Evolutionary conservation across 176 grass and related monocot genomes (phyloP), one percentile per base, ranked within the genome.

Genomic region (Hordeum marinum): DNA sequence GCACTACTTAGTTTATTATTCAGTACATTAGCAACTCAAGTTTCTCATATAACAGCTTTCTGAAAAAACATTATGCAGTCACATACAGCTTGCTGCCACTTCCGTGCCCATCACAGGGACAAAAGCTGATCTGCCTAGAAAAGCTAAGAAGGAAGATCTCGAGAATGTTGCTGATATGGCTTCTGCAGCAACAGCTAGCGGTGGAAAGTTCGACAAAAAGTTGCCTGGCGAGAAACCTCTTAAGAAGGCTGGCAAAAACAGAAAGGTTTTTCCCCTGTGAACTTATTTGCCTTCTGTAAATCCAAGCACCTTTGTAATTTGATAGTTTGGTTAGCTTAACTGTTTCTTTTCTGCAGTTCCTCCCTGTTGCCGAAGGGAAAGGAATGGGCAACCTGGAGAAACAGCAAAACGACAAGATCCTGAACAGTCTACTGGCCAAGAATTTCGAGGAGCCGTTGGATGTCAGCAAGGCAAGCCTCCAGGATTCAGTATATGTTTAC

Each of bases 151-250:
- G 86, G 63, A 90, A 54, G 96, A 98, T 61, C 89, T 98, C 11
- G 93, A 95, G 79, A 80, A 83, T 90, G 96, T 96, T 72, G 93
- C 90, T 50, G 93, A 93, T 41, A 89, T 99, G 88, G 93, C 86
- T 87, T 90, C 91, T 7, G 87, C 96, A 6, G 91, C 96, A 82
- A 94, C 96, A 34, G 96, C 96, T 76, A 99, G 93, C 14, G 93
- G 91, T 79, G 96, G 96, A 7, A 99, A 99, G 76, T 99, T 96
- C 40, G 93, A 99, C 36, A 84, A 94, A 70, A 96, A 99, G 78
- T 84, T 99, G 29, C 88, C 91, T 20, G 96, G 93, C 62, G 96
- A 99, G 88, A 94, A 94, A 78, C 88, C 93, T 79, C 90, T 80
- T 25, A 99, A 96, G 87, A 92, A 99, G 15, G 4, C 77, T 69